Conservation (phyloP, 2,329 filamentous ascomycete species). For the Hypoxylon sp. region DNA sequence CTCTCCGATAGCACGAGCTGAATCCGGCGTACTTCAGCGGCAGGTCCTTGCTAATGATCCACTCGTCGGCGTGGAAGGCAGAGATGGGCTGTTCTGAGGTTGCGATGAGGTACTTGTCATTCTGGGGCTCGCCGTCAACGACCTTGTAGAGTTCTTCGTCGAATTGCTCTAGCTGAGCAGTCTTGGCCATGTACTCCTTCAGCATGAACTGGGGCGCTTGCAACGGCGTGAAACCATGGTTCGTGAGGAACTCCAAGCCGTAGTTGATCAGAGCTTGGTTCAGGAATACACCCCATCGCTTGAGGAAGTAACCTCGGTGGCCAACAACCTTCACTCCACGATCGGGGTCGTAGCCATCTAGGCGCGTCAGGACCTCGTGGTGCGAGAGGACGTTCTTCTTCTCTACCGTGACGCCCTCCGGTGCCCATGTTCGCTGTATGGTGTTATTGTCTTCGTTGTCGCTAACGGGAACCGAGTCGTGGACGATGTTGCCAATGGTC, state of each 20-base stretch:
- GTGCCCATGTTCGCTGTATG: slow-evolving; percentile 81
- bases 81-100: slow-evolving; percentile 97
- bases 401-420: slow-evolving; percentile 77
- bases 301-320: slow-evolving; percentile 93
- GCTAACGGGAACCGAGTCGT: slow-evolving; percentile 69
- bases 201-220: slow-evolving; percentile 96
- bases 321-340: slow-evolving; percentile 94
- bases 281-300: slow-evolving; percentile 87
- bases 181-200: slow-evolving; percentile 96
- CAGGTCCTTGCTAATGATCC: slow-evolving; percentile 85
- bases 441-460: slow-evolving; percentile 78
- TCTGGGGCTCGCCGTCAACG: slow-evolving; percentile 84
- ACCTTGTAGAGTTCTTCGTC: slow-evolving; percentile 99
- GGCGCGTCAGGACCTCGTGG: slow-evolving; percentile 88
- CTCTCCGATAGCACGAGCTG: slow-evolving; percentile 94
- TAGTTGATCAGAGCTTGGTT: slow-evolving; percentile 97
- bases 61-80: slow-evolving; percentile 92
- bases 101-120: slow-evolving; percentile 83
- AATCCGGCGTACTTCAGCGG: slow-evolving; percentile 95
- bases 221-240: slow-evolving; percentile 83
- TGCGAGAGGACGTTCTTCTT: slow-evolving; percentile 87
- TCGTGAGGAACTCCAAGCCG: slow-evolving; percentile 86
- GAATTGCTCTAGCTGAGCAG: slow-evolving; percentile 95
- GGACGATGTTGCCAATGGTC: slow-evolving; percentile 90
- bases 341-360: slow-evolving; percentile 94